Evolutionary conservation across 2,329 filamentous ascomycete genomes (phyloP), one percentile per base, ranked within the genome.

Genomic region (Neocucurbitaria cava): DNA sequence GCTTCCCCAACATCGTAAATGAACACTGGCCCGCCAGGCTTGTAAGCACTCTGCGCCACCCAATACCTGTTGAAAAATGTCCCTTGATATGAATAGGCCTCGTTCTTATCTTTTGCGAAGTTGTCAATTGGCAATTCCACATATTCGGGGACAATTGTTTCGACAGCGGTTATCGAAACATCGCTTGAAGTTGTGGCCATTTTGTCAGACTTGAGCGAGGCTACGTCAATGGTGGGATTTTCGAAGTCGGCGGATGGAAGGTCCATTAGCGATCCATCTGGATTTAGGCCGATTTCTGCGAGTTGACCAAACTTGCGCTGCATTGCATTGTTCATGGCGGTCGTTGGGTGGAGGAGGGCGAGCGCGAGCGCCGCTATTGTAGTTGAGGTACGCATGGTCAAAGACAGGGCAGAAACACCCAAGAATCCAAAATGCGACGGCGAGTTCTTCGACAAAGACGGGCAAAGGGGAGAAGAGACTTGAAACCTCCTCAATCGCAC

Each of bases 21-120:
- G 49, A 77, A 76, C 2, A 77, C 68, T 0, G 75, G 75, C 6
- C 65, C 71, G 11, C 75, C 75, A 2, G 66, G 57, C 53, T 73
- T 72, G 53, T 77, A 77, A 3, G 58, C 65, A 7, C 58, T 51
- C 28, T 70, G 61, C 2, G 59, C 54, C 4, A 76, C 75, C 75
- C 74, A 77, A 58, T 70, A 77, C 7, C 75, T 58, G 54, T 77
- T 77, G 44, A 62, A 61, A 49, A 74, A 77, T 0, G 70, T 72
- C 3, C 68, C 69, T 1, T 68, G 49, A 26, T 64, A 57, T 5
- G 49, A 49, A 31, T 20, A 11, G 20, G 40, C 43, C 42, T 66
- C 65, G 41, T 64, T 58, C 20, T 65, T 64, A 35, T 62, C 56
- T 28, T 59, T 58, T 18, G 66, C 67, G 38, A 77, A 77, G 45